Base-by-base conservation (phyloP, 441 rosid genomes). In the Biscutella laevigata region DNA sequence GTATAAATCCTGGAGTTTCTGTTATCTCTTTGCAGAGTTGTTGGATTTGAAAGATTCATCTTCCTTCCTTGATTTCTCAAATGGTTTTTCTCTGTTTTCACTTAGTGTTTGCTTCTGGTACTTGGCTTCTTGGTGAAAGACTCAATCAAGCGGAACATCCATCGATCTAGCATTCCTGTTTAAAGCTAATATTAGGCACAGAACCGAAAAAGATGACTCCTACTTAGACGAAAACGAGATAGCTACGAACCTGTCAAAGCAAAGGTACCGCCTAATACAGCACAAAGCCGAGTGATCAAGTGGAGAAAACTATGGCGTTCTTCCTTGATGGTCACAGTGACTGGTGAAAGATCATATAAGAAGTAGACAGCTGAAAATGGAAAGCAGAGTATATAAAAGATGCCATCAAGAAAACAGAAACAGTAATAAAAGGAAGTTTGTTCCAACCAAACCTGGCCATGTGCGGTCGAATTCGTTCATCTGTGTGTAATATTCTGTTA, bases 241-340 rank as follows among this genome's bases (percentile, higher is more conserved):
- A 48, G 34, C n/a, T 20, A 60, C 69, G 8, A 47, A 92, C 99
- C 97, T 79, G 99, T 82, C 41, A 92, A 58, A 22, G 97, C 99
- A 78, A 88, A 92, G 46, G 99, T 92, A 37, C 99, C 95, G 1
- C 99, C 99, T 58, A 92, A 72, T 38, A 92, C 92, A 10, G 97
- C 99, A 72, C 95, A 88, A 52, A 92, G 99, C 50, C 99, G 74
- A 38, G 98, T 92, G 70, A 86, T 74, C 65, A 92, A 81, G 59
- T 92, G 97, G 59, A 92, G 85, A 74, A 92, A 88, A 68, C 95
- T 82, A 22, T 82, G 97, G 4, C 82, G 64, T 58, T 92, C 97
- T 71, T 92, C 97, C 64, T 73, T 84, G 68, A 92, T 92, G 24
- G 99, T 86, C 36, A 92, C 95, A 4, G 92, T 88, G 67, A 92